Conservation (phyloP, 2,329 filamentous ascomycete genomes). For the Fusarium tanahbumbuense region DNA sequence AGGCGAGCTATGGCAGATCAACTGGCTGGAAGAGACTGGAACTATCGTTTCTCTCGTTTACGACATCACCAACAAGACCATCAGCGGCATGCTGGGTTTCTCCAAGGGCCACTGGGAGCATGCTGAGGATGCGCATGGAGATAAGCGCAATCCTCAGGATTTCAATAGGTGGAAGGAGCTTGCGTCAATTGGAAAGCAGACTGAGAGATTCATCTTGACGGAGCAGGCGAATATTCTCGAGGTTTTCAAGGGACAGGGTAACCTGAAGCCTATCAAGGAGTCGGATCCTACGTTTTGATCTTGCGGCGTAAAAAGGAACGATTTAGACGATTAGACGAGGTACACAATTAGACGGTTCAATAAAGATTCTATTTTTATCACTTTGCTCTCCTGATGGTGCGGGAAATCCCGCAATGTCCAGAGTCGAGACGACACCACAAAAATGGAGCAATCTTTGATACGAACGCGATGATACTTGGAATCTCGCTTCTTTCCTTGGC, state of each 20-base stretch:
- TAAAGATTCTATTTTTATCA: background rate
- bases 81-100: conserved; percentile 66
- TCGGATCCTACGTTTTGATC: conserved; percentile 32
- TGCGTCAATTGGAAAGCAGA: conserved; percentile 61
- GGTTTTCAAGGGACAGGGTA: conserved; percentile 61
- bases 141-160: conserved; percentile 64
- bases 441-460: background rate
- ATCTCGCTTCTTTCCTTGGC: background rate
- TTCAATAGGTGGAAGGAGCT: conserved; percentile 63
- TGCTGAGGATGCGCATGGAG: conserved; percentile 62
- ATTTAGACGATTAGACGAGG: background rate
- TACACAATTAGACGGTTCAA: background rate
- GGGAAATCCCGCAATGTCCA: background rate
- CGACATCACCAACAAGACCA: conserved; percentile 61
- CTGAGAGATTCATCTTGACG: conserved; percentile 62
- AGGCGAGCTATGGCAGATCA: conserved; percentile 69
- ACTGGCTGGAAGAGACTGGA: conserved; percentile 71
- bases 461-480: background rate
- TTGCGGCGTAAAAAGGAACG: background rate
- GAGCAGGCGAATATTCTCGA: conserved; percentile 66
- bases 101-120: conserved; percentile 68
- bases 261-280: conserved; percentile 58
- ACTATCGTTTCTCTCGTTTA: conserved; percentile 67
- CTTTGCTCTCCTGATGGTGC: background rate
- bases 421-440: background rate